These are phyloP conservation scores for Erythrophleum ivorense DNA, from an alignment of 331 rosid species.

Conservation along the genomic window DNA sequence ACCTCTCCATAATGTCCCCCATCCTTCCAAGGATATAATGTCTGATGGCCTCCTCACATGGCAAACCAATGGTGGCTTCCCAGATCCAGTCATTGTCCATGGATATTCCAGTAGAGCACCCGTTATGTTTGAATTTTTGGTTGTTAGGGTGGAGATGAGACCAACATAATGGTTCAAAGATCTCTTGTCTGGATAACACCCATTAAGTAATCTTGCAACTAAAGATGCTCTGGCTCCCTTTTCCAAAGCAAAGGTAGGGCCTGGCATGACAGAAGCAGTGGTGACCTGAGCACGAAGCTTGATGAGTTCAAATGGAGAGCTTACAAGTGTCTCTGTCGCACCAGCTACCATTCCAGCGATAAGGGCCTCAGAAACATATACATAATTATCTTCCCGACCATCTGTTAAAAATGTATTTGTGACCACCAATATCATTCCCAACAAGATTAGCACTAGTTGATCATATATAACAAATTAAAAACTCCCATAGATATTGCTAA, in stretches of 20 bases:
- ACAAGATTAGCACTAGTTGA: conserved; percentile 4
- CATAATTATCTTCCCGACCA: conserved; percentile 73
- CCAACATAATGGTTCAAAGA: conserved; percentile 62
- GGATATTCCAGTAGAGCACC: conserved; percentile 79
- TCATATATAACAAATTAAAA: conserved; percentile 1
- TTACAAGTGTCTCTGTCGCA: conserved; percentile 64
- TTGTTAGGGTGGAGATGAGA: conserved; percentile 76
- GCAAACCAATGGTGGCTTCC: conserved; percentile 76
- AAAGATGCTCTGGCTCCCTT: conserved; percentile 60
- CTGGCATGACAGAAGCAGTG: conserved; percentile 61
- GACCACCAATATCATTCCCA: conserved; percentile 40
- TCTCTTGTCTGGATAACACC: conserved; percentile 73
- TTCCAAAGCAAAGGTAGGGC: conserved; percentile 51
- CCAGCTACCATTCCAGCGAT: conserved; percentile 84
- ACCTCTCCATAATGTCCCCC: conserved; percentile 89
- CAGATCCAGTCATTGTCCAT: conserved; percentile 95
- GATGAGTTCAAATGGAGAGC: conserved; percentile 85
- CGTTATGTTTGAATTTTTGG: conserved; percentile 64
- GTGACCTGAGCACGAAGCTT: conserved; percentile 85
- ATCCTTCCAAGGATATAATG: conserved; percentile 84
- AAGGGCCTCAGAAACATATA: conserved; percentile 73
- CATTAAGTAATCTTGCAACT: conserved; percentile 60
- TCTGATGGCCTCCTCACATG: conserved; percentile 63
- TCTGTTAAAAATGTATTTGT: conserved; percentile 53
- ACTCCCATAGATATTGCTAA: not conserved